phyloP scores from a whole-genome alignment of 768 basidiomycete species.

The Suillus bovinus region DNA sequence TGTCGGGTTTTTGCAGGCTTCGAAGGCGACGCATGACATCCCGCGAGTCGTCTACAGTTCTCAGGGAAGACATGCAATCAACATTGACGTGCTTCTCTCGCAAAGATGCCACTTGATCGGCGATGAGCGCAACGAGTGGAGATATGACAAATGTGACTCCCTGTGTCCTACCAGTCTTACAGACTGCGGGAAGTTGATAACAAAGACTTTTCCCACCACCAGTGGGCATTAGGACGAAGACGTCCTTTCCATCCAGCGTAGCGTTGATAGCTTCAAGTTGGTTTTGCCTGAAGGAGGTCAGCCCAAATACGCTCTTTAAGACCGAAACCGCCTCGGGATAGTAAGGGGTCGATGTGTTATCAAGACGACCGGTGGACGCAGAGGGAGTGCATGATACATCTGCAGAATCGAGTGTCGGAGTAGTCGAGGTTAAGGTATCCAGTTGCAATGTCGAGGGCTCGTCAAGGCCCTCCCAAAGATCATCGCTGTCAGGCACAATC shows the following conservation, averaged over 20 bases:
- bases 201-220: slow-evolving; percentile 91
- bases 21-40: slow-evolving; percentile 45
- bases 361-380: slow-evolving; percentile 18
- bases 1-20: slow-evolving; percentile 49
- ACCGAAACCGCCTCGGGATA: slow-evolving; percentile 32
- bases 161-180: slow-evolving; percentile 62
- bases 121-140: slow-evolving; percentile 86
- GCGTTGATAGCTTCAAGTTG: slow-evolving; percentile 87
- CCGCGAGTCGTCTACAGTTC: slow-evolving; percentile 39
- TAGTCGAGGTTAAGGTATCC: slow-evolving; percentile 28
- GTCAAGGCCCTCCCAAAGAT: slow-evolving; percentile 49
- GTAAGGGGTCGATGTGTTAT: slow-evolving; percentile 34
- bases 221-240: slow-evolving; percentile 96
- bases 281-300: slow-evolving; percentile 73
- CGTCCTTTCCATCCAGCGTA: slow-evolving; percentile 77
- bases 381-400: slow-evolving; percentile 14
- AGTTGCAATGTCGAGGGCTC: slow-evolving; percentile 34
- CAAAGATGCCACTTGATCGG: slow-evolving; percentile 81
- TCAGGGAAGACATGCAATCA: slow-evolving; percentile 65
- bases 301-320: slow-evolving; percentile 50
- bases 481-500: slow-evolving; percentile 41
- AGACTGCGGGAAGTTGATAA: slow-evolving; percentile 89
- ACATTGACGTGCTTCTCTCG: slow-evolving; percentile 65
- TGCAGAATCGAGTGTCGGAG: slow-evolving; percentile 13
- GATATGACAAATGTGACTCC: slow-evolving; percentile 91